Evolutionary conservation across 177 flowering plant species (phyloP).

Genomic region (Telopea speciosissima): DNA sequence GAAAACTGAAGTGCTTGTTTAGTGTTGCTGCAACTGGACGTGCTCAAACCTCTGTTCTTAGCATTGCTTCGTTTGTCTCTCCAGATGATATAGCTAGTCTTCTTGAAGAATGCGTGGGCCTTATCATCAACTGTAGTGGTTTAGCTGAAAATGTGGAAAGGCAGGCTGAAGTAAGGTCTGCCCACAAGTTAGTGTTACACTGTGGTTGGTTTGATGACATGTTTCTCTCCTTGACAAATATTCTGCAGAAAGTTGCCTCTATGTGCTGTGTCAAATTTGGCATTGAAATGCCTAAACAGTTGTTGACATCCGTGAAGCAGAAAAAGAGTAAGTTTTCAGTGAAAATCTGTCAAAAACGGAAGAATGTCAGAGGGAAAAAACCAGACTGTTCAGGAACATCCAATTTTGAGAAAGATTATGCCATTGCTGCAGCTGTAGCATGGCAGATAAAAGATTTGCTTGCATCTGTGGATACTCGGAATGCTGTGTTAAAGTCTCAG

Average conservation of each 20-base stretch:
- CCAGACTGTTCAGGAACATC: constrained; percentile 11
- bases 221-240: constrained; percentile 41
- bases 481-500: constrained; percentile 45
- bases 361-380: constrained; percentile 26
- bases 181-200: constrained; percentile 58
- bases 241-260: constrained; percentile 49
- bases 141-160: constrained; percentile 46
- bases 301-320: constrained; percentile 28
- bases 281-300: constrained; percentile 30
- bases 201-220: constrained; percentile 56
- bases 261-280: constrained; percentile 47
- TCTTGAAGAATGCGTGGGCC: constrained; percentile 45
- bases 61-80: constrained; percentile 46
- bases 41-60: constrained; percentile 59
- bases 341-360: constrained; percentile 33
- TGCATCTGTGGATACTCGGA: constrained; percentile 37
- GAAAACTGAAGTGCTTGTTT: constrained; percentile 51
- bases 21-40: constrained; percentile 39
- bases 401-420: constrained; percentile 45
- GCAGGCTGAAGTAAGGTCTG: constrained; percentile 74
- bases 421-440: constrained; percentile 51
- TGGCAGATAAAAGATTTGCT: constrained; percentile 93
- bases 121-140: constrained; percentile 43
- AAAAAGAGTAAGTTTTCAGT: constrained; percentile 37
- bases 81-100: constrained; percentile 42